Percentiles rank a stretch among this genome's conserved stretches.
Conservation (phyloP, 2,329 filamentous ascomycete species). For the Chaetothyriales sp. region DNA sequence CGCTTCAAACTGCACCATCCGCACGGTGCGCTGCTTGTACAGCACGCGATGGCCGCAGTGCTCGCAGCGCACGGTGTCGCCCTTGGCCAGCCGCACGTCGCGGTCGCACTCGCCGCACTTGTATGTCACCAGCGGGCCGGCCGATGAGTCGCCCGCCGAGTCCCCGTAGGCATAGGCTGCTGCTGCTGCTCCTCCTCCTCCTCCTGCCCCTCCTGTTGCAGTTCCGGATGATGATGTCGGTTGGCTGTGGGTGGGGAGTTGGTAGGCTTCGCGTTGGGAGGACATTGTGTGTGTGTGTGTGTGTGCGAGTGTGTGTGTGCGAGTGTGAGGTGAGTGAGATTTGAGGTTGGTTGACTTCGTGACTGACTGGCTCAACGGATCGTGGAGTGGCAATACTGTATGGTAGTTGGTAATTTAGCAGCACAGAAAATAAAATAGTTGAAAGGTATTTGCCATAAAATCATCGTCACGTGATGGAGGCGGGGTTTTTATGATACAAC, state of each 20-base stretch:
- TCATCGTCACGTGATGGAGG: too few species aligned
- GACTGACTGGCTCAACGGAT: neutral
- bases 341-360: neutral
- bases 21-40: constrained; percentile 95
- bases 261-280: constrained; percentile 55
- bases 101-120: constrained; percentile 73
- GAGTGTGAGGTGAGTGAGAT: too few species aligned
- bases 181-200: too few species aligned
- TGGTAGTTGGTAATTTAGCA: too few species aligned
- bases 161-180: neutral
- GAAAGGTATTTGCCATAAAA: too few species aligned
- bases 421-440: too few species aligned
- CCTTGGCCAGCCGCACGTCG: constrained; percentile 59
- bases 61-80: constrained; percentile 71
- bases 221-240: neutral
- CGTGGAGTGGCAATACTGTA: too few species aligned
- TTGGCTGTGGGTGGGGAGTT: constrained; percentile 37
- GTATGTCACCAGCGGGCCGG: constrained; percentile 48
- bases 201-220: too few species aligned
- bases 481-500: too few species aligned
- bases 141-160: neutral
- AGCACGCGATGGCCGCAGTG: constrained; percentile 89
- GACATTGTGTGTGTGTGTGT: neutral
- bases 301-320: too few species aligned
- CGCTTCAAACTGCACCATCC: constrained; percentile 99